Percentiles rank a stretch among this genome's conserved stretches.
phyloP scores from a whole-genome alignment of 1,139 yeast genomes.

The Scheffersomyces stambukii region DNA sequence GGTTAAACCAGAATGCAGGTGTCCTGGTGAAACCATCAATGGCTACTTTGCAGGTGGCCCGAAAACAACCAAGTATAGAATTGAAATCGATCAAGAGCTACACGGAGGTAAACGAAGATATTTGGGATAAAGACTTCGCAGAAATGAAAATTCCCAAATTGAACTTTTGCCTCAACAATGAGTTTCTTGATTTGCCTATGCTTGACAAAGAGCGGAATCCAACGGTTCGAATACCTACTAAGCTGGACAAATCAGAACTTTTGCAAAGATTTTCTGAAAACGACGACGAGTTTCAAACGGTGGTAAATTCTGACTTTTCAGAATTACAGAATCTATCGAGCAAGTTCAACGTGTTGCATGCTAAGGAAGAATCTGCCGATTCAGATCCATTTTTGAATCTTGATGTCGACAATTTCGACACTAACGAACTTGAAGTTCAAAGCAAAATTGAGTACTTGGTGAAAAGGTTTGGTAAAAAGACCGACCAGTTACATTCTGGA shows the following conservation, averaged over 20 bases:
- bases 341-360: conserved; percentile 1
- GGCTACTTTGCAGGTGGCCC: conserved; percentile 1
- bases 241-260: conserved; percentile 23
- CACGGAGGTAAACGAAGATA: conserved; percentile 27
- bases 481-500: conserved; percentile 27
- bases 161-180: conserved; percentile 1
- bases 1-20: conserved; percentile 40
- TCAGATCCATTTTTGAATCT: conserved; percentile 42
- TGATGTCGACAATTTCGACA: conserved; percentile 39
- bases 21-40: conserved; percentile 3
- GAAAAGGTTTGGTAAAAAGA: conserved; percentile 29
- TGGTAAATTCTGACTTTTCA: conserved; percentile 3
- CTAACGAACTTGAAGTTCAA: conserved; percentile 42
- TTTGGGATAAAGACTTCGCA: conserved; percentile 34
- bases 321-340: conserved; percentile 1
- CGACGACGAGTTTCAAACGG: conserved; percentile 15
- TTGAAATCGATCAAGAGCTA: conserved; percentile 22
- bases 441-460: conserved; percentile 40
- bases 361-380: conserved; percentile 21
- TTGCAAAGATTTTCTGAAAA: conserved; percentile 28
- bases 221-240: conserved; percentile 1
- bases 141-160: conserved; percentile 13
- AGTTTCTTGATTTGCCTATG: conserved; percentile 1
- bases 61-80: conserved; percentile 9
- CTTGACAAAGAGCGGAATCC: conserved; percentile 1